Base-by-base conservation (phyloP, 1,284 basidiomycete species). In the Papiliotrema fonsecae region DNA sequence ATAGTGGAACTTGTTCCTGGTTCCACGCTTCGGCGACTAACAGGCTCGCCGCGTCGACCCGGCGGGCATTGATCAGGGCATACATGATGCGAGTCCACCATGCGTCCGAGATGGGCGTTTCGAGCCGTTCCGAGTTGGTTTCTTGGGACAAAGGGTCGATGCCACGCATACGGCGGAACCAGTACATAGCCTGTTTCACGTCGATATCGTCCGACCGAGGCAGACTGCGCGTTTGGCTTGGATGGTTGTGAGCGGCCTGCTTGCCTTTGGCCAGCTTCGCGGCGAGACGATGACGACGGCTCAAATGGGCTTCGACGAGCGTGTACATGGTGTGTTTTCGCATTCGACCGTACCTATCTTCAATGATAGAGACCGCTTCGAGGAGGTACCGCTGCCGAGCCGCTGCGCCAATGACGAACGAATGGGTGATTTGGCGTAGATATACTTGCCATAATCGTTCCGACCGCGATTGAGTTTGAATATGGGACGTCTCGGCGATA, bases 11-110 rank as follows among this genome's bases (percentile, higher is more conserved):
- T 13, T 16, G 25, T 26, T 19, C 39, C 22, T 24, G 16, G 24
- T 28, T n/a, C 45, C 45, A 47, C 3, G 36, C 35, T 11, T 38
- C 36, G 25, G 22, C 21, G 13, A 47, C 37, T 10, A 47, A 9
- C 6, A 39, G 18, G 14, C 18, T 21, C 25, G 37, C 45, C 16
- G 18, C 26, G 18, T 38, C 22, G 3, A 22, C 22, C 36, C 26
- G 9, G 6, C 22, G 27, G 3, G 37, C 45, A 10, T 31, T n/a
- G 28, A 11, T 39, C 25, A 47, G 18, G 13, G 36, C 26, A 21
- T 18, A 32, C 16, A 35, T 25, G 25, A 40, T 19, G 16, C 24
- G 13, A 9, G 22, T 14, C 45, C 45, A 47, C 36, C 35, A 47
- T 3, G 11, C 27, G 5, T 6, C 7, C 19, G 45, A 19, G 4